Percentiles rank a stretch among this genome's conserved stretches.
Evolutionary conservation across 129 eudicot genomes (phyloP).

Genomic region (Daucus carota): DNA sequence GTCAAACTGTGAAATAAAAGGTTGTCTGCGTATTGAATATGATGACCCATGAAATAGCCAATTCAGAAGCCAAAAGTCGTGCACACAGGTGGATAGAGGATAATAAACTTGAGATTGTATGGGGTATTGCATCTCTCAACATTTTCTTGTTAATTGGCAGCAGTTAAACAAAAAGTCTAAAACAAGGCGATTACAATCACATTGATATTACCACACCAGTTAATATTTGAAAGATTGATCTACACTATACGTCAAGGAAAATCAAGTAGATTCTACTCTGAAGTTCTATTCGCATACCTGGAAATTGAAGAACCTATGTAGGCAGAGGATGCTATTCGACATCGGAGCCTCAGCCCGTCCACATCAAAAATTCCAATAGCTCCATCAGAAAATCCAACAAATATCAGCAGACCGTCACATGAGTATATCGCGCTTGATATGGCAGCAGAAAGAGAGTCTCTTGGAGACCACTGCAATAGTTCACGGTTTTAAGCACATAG

Average conservation of each 20-base stretch:
- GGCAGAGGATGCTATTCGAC: conserved; percentile 67
- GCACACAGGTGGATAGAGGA: not conserved
- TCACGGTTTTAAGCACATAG: not conserved
- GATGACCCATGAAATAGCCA: not conserved
- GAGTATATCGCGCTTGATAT: conserved; percentile 73
- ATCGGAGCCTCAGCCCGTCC: conserved; percentile 55
- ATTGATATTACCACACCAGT: not conserved
- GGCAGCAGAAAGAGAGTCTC: conserved; percentile 64
- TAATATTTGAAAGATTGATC: not conserved
- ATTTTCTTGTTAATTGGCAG: not conserved
- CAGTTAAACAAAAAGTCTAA: not conserved
- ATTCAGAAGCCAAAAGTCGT: not conserved
- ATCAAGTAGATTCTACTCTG: not conserved
- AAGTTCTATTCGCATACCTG: conserved; percentile 29
- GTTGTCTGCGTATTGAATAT: not conserved
- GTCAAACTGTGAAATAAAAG: not conserved
- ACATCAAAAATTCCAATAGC: conserved; percentile 72
- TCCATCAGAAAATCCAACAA: conserved; percentile 70
- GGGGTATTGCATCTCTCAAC: not conserved
- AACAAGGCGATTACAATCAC: not conserved
- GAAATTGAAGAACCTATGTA: conserved; percentile 53
- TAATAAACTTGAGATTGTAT: not conserved
- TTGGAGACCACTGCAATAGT: conserved; percentile 65
- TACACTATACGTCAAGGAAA: not conserved
- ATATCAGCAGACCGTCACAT: conserved; percentile 58